These are phyloP conservation scores for Scopulariopsis brevicaulis DNA, from an alignment of 2,329 filamentous ascomycete genomes.

Conservation along the genomic window DNA sequence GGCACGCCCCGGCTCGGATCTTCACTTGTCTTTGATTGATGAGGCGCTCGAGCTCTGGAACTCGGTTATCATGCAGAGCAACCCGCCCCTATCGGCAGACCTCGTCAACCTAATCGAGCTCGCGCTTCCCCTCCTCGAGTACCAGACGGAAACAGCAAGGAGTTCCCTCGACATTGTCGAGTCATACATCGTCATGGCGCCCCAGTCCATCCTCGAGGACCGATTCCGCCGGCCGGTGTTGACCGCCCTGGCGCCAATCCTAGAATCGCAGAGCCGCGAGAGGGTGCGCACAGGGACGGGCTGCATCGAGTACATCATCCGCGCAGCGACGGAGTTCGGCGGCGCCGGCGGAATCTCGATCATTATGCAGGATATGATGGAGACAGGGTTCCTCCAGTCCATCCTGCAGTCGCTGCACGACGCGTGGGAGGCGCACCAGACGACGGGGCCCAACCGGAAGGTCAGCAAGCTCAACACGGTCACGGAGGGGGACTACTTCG, in stretches of 20 bases:
- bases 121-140: slow-evolving; percentile 54
- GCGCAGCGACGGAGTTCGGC: slow-evolving; percentile 49
- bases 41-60: slow-evolving; percentile 87
- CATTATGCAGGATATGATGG: slow-evolving; percentile 55
- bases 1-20: slow-evolving; percentile 62
- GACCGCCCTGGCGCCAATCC: slow-evolving; percentile 34
- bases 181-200: slow-evolving; percentile 59
- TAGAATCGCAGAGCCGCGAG: slow-evolving; percentile 44
- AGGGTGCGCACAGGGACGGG: slow-evolving; percentile 45
- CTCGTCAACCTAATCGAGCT: slow-evolving; percentile 52
- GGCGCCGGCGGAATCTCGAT: slow-evolving; percentile 47
- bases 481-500: slow-evolving; percentile 76
- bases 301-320: slow-evolving; percentile 54
- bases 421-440: slow-evolving; percentile 64
- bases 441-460: slow-evolving; percentile 67
- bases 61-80: slow-evolving; percentile 57
- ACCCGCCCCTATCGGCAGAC: slow-evolving; percentile 46
- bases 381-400: slow-evolving; percentile 48
- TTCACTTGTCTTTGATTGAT: slow-evolving; percentile 75
- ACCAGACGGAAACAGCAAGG: slow-evolving; percentile 51
- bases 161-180: slow-evolving; percentile 55
- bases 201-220: slow-evolving; percentile 52
- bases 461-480: slow-evolving; percentile 59
- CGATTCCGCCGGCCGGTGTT: slow-evolving; percentile 37
- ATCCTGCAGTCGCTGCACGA: slow-evolving; percentile 57